Evolutionary conservation across 2,329 filamentous ascomycete genomes (phyloP).

Genomic region (Sporothrix euskadiensis): DNA sequence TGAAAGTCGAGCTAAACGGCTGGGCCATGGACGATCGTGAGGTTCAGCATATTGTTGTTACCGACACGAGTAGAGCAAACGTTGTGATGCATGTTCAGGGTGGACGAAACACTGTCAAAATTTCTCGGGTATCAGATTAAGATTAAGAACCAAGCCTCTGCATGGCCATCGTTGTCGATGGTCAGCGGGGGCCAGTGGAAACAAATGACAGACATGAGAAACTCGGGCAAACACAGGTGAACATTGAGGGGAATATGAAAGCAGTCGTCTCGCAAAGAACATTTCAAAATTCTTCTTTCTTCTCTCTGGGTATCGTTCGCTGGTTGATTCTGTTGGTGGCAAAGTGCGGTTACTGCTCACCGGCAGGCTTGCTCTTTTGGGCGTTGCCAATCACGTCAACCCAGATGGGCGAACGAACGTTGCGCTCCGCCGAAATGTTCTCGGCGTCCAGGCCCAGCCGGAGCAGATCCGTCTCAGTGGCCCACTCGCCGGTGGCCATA

Average conservation of each 20-base stretch:
- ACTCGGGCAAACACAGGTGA: not conserved
- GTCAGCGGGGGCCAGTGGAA: not conserved
- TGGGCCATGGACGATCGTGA: not conserved
- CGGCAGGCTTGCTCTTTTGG: constrained; percentile 1
- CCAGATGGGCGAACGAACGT: constrained; percentile 45
- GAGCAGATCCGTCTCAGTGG: constrained; percentile 51
- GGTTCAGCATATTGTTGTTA: not conserved
- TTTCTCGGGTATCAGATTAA: not conserved
- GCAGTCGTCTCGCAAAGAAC: not conserved
- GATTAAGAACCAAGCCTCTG: not conserved
- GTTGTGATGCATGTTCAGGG: not conserved
- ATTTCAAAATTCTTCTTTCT: not conserved
- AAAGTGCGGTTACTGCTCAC: not conserved
- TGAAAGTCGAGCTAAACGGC: not conserved
- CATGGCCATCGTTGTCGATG: not conserved
- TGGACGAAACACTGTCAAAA: not conserved
- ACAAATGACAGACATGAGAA: not conserved
- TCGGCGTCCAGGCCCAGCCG: constrained; percentile 52
- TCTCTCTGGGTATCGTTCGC: not conserved
- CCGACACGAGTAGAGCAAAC: not conserved
- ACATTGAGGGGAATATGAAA: not conserved
- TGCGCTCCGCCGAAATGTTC: constrained; percentile 41
- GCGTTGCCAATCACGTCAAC: constrained; percentile 45
- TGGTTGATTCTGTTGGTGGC: not conserved
- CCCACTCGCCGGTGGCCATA: constrained; percentile 60